Base-by-base conservation (phyloP, 2,329 filamentous ascomycete species). In the Talaromyces sp. region DNA sequence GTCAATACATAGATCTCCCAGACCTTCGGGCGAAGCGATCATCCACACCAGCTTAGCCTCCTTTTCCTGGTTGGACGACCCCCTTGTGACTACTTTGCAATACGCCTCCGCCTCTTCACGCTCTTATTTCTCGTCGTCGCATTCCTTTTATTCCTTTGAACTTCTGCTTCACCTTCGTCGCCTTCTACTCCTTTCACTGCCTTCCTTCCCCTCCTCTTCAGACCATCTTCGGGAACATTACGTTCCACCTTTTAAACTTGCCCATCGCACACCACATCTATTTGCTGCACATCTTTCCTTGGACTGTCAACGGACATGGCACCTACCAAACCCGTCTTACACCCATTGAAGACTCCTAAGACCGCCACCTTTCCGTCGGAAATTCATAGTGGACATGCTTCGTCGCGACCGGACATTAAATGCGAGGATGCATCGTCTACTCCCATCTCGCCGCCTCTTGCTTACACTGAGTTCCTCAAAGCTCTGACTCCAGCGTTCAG, bases 391-490 rank as follows among this genome's bases (percentile, higher is more conserved):
- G 93, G 88, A 65, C 69, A 69, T 31, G 64, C 67, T 7, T 64
- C 86, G 55, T 80, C 78, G 56, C 81, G 81, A 53, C 80, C 85
- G 21, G 78, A 81, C 67, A 84, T 93, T 80, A 93, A 93, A 75
- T 84, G 89, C 67, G 82, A 89, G 60, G 84, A 87, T 62, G 1
- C 31, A 4, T 76, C 81, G 51, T 76, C 86, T 77, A 97, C 93
- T 4, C 93, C 93, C 55, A 96, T 98, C 74, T 96, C 90, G 56
- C 93, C 93, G 57, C 93, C 93, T 3, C 82, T 85, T 24, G 93
- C 93, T 61, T 98, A 98, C 73, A 89, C 91, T 66, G 92, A 98
- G 71, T 98, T 97, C 72, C 86, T 98, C 64, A 93, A 92, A 77
- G 87, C 88, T 62, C 86, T 96, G 77, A 88, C 84, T 1, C 84